Percentiles rank a stretch among this genome's conserved stretches.
Conservation (phyloP, 257 asterid genomes). For the Solanum infundibuliforme region DNA sequence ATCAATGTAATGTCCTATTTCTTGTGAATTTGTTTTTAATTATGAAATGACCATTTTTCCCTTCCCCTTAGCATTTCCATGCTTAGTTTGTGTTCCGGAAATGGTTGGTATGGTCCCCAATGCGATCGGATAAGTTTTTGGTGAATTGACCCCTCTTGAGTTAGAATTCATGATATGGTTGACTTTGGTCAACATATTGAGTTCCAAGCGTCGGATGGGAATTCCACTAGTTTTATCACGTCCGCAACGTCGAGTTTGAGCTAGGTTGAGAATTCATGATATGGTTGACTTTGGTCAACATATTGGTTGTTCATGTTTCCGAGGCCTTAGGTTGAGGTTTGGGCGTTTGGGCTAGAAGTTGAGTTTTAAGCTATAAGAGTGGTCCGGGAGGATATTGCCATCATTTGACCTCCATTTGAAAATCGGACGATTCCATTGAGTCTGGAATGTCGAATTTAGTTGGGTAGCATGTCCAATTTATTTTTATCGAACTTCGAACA, state of each 20-base stretch:
- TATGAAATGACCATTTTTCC: background rate
- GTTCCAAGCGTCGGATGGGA: background rate
- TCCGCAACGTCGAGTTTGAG: background rate
- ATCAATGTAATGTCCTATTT: background rate
- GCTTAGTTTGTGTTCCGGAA: background rate
- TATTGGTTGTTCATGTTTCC: too few relatives aligned
- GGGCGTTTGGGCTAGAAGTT: background rate
- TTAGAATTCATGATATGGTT: background rate
- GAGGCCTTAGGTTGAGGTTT: background rate
- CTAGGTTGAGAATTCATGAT: too few relatives aligned
- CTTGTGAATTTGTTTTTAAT: too few relatives aligned
- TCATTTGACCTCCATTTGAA: background rate
- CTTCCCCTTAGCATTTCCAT: background rate
- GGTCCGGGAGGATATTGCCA: background rate
- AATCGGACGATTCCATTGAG: too few relatives aligned
- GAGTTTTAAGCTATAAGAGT: background rate
- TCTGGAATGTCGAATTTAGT: background rate
- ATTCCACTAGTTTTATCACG: too few relatives aligned
- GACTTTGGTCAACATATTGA: background rate
- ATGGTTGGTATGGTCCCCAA: background rate
- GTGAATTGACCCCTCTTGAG: background rate
- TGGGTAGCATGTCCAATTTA: background rate
- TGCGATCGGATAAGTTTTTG: background rate
- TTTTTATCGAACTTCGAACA: too few relatives aligned
- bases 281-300: too few relatives aligned